Evolutionary conservation across 108 stramenopile species (phyloP).

Genomic region (Cyclotella sp.): DNA sequence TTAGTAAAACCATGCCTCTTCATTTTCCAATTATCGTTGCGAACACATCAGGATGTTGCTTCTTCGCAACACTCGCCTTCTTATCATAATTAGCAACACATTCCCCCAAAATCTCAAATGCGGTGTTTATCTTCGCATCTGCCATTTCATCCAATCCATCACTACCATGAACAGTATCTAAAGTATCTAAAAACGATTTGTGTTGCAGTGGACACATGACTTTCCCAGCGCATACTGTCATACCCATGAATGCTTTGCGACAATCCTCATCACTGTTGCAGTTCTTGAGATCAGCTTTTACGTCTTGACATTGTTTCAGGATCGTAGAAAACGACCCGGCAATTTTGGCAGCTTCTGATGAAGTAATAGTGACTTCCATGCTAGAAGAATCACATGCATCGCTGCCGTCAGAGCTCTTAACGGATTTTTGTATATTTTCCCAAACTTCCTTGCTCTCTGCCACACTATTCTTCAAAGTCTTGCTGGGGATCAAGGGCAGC

Average conservation of each 20-base stretch:
- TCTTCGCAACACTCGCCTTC: conserved; percentile 59
- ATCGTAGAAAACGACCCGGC: conserved; percentile 63
- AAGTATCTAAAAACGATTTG: conserved; percentile 51
- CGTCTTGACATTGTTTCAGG: conserved; percentile 59
- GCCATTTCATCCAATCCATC: conserved; percentile 46
- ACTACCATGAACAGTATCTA: conserved; percentile 32
- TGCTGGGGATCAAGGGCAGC: conserved; percentile 64
- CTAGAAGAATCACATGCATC: neutral
- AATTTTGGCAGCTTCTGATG: conserved; percentile 63
- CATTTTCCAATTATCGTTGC: neutral
- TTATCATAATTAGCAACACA: conserved; percentile 69
- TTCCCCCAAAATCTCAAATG: conserved; percentile 67
- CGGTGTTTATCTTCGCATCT: conserved; percentile 68
- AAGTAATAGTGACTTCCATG: conserved; percentile 36
- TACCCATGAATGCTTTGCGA: conserved; percentile 75
- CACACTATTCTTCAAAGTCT: conserved; percentile 68
- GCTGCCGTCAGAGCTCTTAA: conserved; percentile 24
- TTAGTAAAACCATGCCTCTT: neutral
- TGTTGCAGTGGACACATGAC: conserved; percentile 87
- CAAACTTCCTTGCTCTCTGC: conserved; percentile 78
- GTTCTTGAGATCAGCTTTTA: conserved; percentile 50
- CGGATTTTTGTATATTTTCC: conserved; percentile 75
- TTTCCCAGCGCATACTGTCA: conserved; percentile 88
- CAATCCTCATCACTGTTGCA: conserved; percentile 80
- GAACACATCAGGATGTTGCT: conserved; percentile 65